phyloP scores from a whole-genome alignment of 306 rosid genomes.

The Abrus pulchellus region DNA sequence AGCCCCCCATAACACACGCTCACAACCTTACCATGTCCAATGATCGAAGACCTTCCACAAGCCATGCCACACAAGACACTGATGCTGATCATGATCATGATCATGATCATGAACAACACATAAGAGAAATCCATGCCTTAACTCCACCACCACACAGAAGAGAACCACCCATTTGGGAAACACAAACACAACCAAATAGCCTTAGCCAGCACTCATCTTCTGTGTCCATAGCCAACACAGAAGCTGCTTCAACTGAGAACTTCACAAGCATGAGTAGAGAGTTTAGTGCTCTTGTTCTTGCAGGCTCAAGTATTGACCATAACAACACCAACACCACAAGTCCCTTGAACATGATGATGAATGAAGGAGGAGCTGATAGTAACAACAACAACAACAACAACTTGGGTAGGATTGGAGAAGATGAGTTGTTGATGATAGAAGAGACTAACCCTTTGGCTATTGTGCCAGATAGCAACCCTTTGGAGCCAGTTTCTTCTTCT shows the following conservation, averaged over 20 bases:
- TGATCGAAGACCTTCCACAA: slow-evolving; percentile 57
- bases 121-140: slow-evolving; percentile 87
- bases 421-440: slow-evolving; percentile 56
- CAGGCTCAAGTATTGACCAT: slow-evolving; percentile 71
- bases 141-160: slow-evolving; percentile 63
- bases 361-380: slow-evolving; percentile 1
- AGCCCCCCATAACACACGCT: slow-evolving; percentile 32
- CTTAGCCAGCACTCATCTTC: slow-evolving; percentile 63
- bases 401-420: slow-evolving; percentile 75
- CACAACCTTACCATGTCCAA: slow-evolving; percentile 57
- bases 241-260: slow-evolving; percentile 66
- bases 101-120: slow-evolving; percentile 53
- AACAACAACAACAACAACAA: slow-evolving; percentile 24
- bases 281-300: slow-evolving; percentile 87
- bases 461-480: slow-evolving; percentile 69
- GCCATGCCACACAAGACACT: slow-evolving; percentile 45
- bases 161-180: slow-evolving; percentile 66
- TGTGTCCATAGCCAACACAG: slow-evolving; percentile 60
- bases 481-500: slow-evolving; percentile 46
- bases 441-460: slow-evolving; percentile 88
- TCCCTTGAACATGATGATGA: slow-evolving; percentile 9
- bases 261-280: slow-evolving; percentile 86
- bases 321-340: slow-evolving; percentile 34
- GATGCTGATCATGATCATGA: slow-evolving; percentile 35
- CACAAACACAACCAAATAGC: slow-evolving; percentile 17